Base-by-base conservation (phyloP, 140 eudicot genomes). In the Bidens hawaiensis region DNA sequence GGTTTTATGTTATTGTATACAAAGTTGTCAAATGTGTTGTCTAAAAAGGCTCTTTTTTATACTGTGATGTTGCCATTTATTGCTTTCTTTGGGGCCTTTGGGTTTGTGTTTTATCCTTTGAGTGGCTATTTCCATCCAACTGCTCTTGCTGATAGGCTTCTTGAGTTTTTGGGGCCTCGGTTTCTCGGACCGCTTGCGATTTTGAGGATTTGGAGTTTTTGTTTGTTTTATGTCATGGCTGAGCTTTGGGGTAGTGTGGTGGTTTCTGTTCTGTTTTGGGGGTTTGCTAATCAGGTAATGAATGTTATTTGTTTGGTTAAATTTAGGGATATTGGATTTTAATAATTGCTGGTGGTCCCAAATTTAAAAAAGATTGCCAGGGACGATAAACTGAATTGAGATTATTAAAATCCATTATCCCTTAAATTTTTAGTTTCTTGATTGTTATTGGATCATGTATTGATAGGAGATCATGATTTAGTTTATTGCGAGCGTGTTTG, bases 141-240 rank as follows among this genome's bases (percentile, higher is more conserved):
- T 6, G 97, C 85, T 50, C 87, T 94, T 73, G 94, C 97, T 56
- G 99, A 94, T 76, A 77, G 78, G 70, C 95, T 94, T 68, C 83
- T 94, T 48, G 87, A 80, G 30, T 18, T 67, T 21, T 80, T 94
- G 64, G 99, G 99, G 23, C 95, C 99, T 53, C 82, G 99, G 64
- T 94, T 94, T 68, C 90, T 94, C 10, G 95, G 99, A 3, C 99
- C 99, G 21, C 89, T 94, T 64, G 97, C 99, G 4, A 94, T 94
- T 73, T 13, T 94, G 33, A 28, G 2, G 33, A 28, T 28, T 2
- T 28, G 33, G 33, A 28, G 33, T 28, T 28, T 28, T 28, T 28
- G 33, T 28, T 28, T 28, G 33, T 5, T 28, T 28, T 28, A 28
- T 28, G 33, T 28, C 33, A 28, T 28, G 33, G 33, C 33, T 28